Conservation (phyloP, 2,329 filamentous ascomycete species). For the Aureobasidium sp. region DNA sequence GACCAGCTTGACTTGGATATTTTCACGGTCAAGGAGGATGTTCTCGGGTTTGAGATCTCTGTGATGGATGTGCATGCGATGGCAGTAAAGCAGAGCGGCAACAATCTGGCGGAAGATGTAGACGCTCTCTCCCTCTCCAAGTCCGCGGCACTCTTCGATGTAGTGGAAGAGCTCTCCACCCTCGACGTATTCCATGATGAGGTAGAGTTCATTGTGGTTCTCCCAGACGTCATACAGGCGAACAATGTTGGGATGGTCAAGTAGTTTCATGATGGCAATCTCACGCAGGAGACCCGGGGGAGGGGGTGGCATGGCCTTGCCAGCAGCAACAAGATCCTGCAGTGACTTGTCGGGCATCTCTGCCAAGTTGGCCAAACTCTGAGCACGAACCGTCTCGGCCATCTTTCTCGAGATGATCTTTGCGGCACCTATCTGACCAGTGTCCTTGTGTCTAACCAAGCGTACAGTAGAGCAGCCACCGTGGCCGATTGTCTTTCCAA, state of each 20-base stretch:
- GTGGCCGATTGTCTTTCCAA: slow-evolving; percentile 82
- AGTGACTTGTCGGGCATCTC: slow-evolving; percentile 37
- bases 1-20: slow-evolving; percentile 77
- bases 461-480: slow-evolving; percentile 86
- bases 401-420: slow-evolving; percentile 86
- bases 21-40: slow-evolving; percentile 69
- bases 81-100: slow-evolving; percentile 84
- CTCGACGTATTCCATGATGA: slow-evolving; percentile 89
- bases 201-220: slow-evolving; percentile 90
- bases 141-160: slow-evolving; percentile 64
- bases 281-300: slow-evolving; percentile 89
- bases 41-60: slow-evolving; percentile 97
- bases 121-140: slow-evolving; percentile 73
- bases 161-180: slow-evolving; percentile 81
- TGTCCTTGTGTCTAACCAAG: slow-evolving; percentile 68
- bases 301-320: slow-evolving; percentile 52
- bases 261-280: slow-evolving; percentile 93
- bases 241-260: slow-evolving; percentile 92
- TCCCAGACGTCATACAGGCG: slow-evolving; percentile 97
- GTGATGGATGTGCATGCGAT: slow-evolving; percentile 91
- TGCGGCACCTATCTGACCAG: slow-evolving; percentile 77
- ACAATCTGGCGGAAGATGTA: slow-evolving; percentile 90
- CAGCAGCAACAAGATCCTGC: slow-evolving; percentile 46
- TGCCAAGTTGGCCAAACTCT: slow-evolving; percentile 78
- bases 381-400: slow-evolving; percentile 72